A percentile compares a stretch with the other conserved stretches of the same genome.
Conservation (phyloP, 257 asterid species). For the Thymus mandschuricus region DNA sequence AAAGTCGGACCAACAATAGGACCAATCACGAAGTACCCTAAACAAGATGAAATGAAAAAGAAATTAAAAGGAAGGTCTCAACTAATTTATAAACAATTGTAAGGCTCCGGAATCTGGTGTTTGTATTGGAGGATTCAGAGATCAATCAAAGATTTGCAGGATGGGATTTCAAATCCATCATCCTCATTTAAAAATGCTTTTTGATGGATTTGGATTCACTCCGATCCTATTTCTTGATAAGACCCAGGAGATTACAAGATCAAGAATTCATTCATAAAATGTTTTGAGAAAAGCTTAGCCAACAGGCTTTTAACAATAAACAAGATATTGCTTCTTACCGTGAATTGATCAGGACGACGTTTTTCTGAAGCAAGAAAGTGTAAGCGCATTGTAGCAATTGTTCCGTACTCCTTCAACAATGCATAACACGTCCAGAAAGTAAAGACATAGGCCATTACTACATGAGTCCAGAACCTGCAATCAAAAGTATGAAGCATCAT, state of each 20-base stretch:
- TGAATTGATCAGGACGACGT: slow-evolving; percentile 95
- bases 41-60: too few relatives aligned
- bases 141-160: neutral
- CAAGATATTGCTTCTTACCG: slow-evolving; percentile 51
- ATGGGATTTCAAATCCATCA: neutral
- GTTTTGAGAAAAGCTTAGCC: neutral
- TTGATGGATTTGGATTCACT: neutral
- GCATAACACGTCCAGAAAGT: slow-evolving; percentile 88
- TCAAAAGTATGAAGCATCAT: slow-evolving; percentile 25
- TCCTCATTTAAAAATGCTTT: neutral
- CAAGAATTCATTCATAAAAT: neutral
- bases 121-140: too few relatives aligned
- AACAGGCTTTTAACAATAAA: slow-evolving; percentile 13
- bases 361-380: slow-evolving; percentile 85
- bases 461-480: slow-evolving; percentile 90
- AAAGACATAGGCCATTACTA: slow-evolving; percentile 83
- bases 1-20: neutral
- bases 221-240: neutral
- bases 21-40: neutral
- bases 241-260: neutral
- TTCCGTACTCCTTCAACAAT: slow-evolving; percentile 74
- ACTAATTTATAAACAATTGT: too few relatives aligned
- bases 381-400: slow-evolving; percentile 77
- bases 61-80: too few relatives aligned
- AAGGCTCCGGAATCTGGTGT: too few relatives aligned